Conservation (phyloP, 768 basidiomycete species). For the Psilocybe sp. region DNA sequence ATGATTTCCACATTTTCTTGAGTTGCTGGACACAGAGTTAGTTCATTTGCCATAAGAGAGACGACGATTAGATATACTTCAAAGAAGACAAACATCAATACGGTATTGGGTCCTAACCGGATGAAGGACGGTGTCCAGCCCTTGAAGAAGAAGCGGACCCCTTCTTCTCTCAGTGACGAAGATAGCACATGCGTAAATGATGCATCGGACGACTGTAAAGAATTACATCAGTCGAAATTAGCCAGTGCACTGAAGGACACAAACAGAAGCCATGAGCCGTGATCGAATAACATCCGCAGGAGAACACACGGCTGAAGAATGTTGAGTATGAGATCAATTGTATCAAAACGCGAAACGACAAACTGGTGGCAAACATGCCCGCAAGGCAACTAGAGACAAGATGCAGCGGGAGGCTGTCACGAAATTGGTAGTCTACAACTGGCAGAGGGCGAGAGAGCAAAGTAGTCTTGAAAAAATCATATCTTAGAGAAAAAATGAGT, state of each 20-base stretch:
- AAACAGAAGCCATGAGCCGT: conserved; percentile 73
- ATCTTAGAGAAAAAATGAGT: conserved; percentile 38
- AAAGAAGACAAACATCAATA: conserved; percentile 82
- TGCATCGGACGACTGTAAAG: conserved; percentile 43
- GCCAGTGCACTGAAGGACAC: conserved; percentile 16
- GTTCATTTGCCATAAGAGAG: conserved; percentile 1
- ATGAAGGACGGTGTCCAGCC: conserved; percentile 90
- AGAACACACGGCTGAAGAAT: conserved; percentile 63
- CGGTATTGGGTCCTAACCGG: conserved; percentile 79
- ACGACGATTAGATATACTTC: conserved; percentile 45
- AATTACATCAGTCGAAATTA: conserved; percentile 5
- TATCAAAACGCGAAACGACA: conserved; percentile 15
- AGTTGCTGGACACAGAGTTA: conserved; percentile 51
- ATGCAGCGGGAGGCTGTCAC: conserved; percentile 67
- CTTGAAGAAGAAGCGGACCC: conserved; percentile 76
- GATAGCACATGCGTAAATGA: conserved; percentile 50
- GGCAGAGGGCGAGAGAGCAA: conserved; percentile 54
- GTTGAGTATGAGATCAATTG: conserved; percentile 7
- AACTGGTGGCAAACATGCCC: conserved; percentile 78
- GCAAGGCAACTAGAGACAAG: conserved; percentile 64
- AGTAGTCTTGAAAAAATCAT: conserved; percentile 71
- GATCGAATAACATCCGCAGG: conserved; percentile 77
- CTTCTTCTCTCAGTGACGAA: conserved; percentile 68
- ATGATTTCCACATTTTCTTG: conserved; percentile 54
- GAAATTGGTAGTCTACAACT: conserved; percentile 55